phyloP scores from a whole-genome alignment of 2,329 filamentous ascomycete genomes.

The Aspergillus piperis region DNA sequence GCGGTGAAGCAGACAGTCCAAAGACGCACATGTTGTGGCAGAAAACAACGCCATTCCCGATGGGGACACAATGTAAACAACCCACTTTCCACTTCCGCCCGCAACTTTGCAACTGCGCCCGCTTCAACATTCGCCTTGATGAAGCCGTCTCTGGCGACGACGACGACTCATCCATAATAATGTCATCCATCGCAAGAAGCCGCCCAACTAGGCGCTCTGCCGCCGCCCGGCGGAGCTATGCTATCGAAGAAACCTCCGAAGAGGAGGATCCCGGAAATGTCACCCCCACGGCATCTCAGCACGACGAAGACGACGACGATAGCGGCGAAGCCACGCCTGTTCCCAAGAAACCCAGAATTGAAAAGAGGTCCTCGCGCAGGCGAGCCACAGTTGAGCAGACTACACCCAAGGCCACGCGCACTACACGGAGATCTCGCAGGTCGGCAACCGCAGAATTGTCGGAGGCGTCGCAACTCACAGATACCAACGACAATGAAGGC shows the following conservation, averaged over 20 bases:
- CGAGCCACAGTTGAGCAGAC: slow-evolving; percentile 54
- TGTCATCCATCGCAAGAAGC: slow-evolving; percentile 45
- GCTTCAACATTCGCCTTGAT: slow-evolving; percentile 28
- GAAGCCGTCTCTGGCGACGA: slow-evolving; percentile 24
- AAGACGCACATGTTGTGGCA: slow-evolving; percentile 33
- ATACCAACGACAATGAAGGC: slow-evolving; percentile 34
- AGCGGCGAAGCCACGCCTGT: slow-evolving; percentile 73
- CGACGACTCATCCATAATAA: slow-evolving; percentile 25
- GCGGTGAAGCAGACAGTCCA: slow-evolving; percentile 28
- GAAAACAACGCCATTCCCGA: slow-evolving; percentile 35
- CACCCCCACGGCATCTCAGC: slow-evolving; percentile 44
- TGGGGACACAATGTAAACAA: slow-evolving; percentile 43
- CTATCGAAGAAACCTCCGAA: slow-evolving; percentile 77
- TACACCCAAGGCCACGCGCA: slow-evolving; percentile 33
- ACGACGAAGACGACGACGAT: slow-evolving; percentile 58
- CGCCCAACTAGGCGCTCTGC: slow-evolving; percentile 60
- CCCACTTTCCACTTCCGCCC: slow-evolving; percentile 31
- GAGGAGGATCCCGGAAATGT: slow-evolving; percentile 62
- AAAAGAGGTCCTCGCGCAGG: slow-evolving; percentile 59
- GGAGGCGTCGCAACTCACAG: slow-evolving; percentile 60
- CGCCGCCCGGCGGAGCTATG: slow-evolving; percentile 67
- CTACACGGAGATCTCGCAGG: slow-evolving; percentile 41
- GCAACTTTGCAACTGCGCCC: slow-evolving; percentile 16
- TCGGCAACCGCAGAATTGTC: slow-evolving; percentile 52
- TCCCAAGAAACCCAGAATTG: slow-evolving; percentile 56